Conservation (phyloP, 352 stramenopile species). For the Pythium vanterpoolii region DNA sequence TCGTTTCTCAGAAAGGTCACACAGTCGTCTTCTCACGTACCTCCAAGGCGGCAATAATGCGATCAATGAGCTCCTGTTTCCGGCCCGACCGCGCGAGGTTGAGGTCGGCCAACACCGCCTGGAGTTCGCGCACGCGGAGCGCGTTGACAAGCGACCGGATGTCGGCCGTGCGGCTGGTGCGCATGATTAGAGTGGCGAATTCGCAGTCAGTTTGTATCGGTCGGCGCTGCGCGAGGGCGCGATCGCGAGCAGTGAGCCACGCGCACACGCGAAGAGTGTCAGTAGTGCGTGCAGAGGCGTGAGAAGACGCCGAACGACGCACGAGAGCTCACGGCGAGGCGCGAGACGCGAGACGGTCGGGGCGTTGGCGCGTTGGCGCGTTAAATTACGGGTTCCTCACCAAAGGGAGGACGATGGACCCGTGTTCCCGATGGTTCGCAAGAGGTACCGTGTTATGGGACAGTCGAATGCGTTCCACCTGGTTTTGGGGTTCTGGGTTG, state of each 20-base stretch:
- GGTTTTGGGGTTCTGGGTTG: background rate
- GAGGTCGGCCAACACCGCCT: conserved; percentile 63
- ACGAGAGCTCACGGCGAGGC: background rate
- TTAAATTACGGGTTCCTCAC: background rate
- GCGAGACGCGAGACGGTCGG: background rate
- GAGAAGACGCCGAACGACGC: background rate
- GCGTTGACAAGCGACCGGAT: conserved; percentile 49
- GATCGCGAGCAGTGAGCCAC: background rate
- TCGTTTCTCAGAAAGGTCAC: background rate
- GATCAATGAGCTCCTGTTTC: conserved; percentile 78
- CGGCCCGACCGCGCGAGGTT: conserved; percentile 66
- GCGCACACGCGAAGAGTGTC: background rate
- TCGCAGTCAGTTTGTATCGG: background rate
- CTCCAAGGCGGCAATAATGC: conserved; percentile 62
- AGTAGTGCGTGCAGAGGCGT: background rate
- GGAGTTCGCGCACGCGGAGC: conserved; percentile 74
- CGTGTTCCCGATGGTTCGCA: conserved; percentile 21
- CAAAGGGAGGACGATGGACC: background rate
- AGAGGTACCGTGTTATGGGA: conserved; percentile 26
- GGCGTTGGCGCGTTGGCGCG: background rate
- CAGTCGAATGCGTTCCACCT: background rate
- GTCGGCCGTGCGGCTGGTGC: conserved; percentile 29
- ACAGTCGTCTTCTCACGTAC: conserved; percentile 19
- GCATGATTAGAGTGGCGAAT: background rate
- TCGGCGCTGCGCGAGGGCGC: background rate